phyloP scores from a whole-genome alignment of 768 basidiomycete genomes.

The Agrocybe pediades region DNA sequence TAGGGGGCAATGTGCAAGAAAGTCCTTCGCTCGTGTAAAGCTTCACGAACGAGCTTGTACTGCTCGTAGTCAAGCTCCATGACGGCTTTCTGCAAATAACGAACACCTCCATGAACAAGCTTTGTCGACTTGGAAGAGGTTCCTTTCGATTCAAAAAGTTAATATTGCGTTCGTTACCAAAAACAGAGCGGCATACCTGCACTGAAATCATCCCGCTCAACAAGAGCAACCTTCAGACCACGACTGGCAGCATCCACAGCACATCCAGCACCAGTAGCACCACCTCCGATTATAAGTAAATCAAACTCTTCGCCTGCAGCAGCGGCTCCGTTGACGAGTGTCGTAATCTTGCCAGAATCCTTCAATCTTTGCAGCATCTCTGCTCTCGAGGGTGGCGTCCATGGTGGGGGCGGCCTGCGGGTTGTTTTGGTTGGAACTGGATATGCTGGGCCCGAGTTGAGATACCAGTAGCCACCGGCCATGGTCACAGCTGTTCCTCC shows the following conservation, averaged over 20 bases:
- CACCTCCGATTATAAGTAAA: conserved; percentile 42
- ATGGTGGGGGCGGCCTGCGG: conserved; percentile 74
- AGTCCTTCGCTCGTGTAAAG: conserved; percentile 87
- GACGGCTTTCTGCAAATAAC: conserved; percentile 96
- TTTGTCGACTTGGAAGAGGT: conserved; percentile 98
- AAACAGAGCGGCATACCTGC: conserved; percentile 54
- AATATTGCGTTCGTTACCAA: not conserved
- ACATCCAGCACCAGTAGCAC: conserved; percentile 95
- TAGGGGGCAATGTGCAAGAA: conserved; percentile 97
- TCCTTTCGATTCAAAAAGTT: conserved; percentile 43
- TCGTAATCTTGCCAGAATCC: conserved; percentile 37
- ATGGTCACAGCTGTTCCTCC: conserved; percentile 54
- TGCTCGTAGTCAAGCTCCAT: conserved; percentile 96
- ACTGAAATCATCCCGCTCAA: conserved; percentile 91
- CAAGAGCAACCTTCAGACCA: conserved; percentile 90
- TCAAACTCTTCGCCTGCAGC: conserved; percentile 24
- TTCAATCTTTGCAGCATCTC: conserved; percentile 65
- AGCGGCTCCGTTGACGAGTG: conserved; percentile 7
- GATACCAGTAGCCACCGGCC: conserved; percentile 68
- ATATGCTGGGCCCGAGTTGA: conserved; percentile 74
- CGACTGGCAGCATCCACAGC: conserved; percentile 93
- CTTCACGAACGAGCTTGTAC: conserved; percentile 95
- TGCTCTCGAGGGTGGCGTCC: conserved; percentile 74
- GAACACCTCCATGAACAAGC: conserved; percentile 96
- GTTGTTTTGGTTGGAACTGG: conserved; percentile 63